These are phyloP conservation scores for Ceratocystis eucalypticola DNA, from an alignment of 2,329 filamentous ascomycete species.

Conservation along the genomic window DNA sequence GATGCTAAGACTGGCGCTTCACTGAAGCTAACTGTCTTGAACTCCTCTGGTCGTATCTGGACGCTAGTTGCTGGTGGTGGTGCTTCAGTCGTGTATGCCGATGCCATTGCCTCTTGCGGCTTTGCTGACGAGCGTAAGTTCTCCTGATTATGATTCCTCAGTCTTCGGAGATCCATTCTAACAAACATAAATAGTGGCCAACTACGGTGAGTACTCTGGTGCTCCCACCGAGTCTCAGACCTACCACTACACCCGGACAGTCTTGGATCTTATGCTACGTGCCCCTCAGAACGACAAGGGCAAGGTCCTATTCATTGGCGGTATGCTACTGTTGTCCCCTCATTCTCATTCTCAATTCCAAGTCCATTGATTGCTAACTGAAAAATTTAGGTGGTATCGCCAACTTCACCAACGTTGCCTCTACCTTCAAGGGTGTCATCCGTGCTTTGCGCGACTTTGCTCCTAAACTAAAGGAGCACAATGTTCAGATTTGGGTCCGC, in stretches of 20 bases:
- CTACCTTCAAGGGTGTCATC: constrained; percentile 99
- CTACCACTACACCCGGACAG: constrained; percentile 95
- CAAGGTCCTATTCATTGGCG: constrained; percentile 98
- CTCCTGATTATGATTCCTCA: neutral
- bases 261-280: constrained; percentile 93
- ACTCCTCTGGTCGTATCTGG: constrained; percentile 85
- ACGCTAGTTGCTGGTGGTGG: constrained; percentile 97
- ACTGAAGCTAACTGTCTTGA: constrained; percentile 93
- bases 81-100: constrained; percentile 97
- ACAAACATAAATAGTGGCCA: constrained; percentile 47
- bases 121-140: constrained; percentile 63
- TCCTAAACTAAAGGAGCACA: constrained; percentile 80
- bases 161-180: neutral
- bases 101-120: constrained; percentile 91
- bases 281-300: constrained; percentile 72
- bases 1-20: constrained; percentile 99
- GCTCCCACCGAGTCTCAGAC: constrained; percentile 97
- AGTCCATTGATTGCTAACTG: neutral
- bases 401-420: constrained; percentile 99
- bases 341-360: neutral
- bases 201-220: constrained; percentile 99
- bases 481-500: constrained; percentile 92
- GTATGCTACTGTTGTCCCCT: constrained; percentile 26
- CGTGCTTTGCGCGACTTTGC: constrained; percentile 85
- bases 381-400: constrained; percentile 58